Base-by-base conservation (phyloP, 352 stramenopile species). In the Phytophthora foliorum region DNA sequence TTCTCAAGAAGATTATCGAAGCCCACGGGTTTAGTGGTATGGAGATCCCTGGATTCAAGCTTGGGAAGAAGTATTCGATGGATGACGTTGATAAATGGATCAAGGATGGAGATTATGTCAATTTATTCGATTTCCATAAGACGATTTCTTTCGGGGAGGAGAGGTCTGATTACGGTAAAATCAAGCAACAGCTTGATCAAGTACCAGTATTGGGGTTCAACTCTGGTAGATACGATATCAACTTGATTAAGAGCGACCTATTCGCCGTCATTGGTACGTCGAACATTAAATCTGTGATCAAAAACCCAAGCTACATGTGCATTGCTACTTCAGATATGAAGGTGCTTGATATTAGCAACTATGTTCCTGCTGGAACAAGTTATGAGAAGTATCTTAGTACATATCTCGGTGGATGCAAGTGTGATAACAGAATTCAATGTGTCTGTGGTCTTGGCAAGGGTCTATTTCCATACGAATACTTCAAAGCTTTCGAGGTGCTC, bases 321-420 rank as follows among this genome's bases (percentile, higher is more conserved):
- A 77, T 80, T 32, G 19, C 48, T 3, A 75, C 73, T 13, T 31
- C 57, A 17, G 14, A 45, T 4, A 50, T 77, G 6, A 80, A 77
- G 17, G 69, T 80, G 14, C 54, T 80, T 44, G 68, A 80, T 63
- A 72, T 74, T 41, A 64, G 14, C 44, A 80, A 77, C 22, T 80
- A 75, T 61, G 22, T 80, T 14, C 67, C 72, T 22, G 61, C 72
- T 31, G 72, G 67, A 29, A 76, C 67, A 38, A 66, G 45, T 29
- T 73, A 70, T 62, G 54, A 63, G 17, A 60, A 62, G 19, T 80
- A 77, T 44, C 34, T 80, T 3, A 67, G 17, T 13, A 72, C 73
- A 29, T 75, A 80, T 54, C 48, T 77, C 10, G 73, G 73, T 27
- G 59, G 46, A 14, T 77, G 73, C 48, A 60, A 69, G 21, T 77